These are phyloP conservation scores for Termitomyces sp. DNA, from an alignment of 768 basidiomycete genomes.

Conservation along the genomic window DNA sequence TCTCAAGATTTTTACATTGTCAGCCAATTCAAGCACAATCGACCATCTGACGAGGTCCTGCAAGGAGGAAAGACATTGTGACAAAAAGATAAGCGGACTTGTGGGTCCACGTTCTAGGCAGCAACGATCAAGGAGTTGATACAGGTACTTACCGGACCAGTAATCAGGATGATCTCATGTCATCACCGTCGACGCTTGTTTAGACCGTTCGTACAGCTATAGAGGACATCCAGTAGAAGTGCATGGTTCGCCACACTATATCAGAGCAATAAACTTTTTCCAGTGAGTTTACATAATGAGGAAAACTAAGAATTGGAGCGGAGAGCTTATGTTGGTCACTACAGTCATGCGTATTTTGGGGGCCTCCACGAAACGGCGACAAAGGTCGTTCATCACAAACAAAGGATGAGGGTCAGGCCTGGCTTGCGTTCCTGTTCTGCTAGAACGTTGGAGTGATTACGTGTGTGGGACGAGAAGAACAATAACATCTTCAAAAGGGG, in stretches of 20 bases:
- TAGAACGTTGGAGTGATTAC: neutral
- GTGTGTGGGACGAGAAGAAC: conserved; percentile 3
- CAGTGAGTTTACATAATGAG: too few relatives aligned
- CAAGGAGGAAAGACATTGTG: neutral
- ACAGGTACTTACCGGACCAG: neutral
- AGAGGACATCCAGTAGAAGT: too few relatives aligned
- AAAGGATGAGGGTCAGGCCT: neutral
- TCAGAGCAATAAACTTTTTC: neutral
- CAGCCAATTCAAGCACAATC: neutral
- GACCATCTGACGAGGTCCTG: neutral
- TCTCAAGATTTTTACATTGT: neutral
- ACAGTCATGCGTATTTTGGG: neutral
- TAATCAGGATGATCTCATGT: neutral
- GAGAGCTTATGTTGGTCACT: neutral
- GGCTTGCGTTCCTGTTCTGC: neutral
- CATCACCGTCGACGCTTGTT: neutral
- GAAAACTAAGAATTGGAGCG: neutral
- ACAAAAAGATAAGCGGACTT: neutral
- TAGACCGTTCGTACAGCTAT: neutral
- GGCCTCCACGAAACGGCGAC: neutral
- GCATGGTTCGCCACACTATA: neutral
- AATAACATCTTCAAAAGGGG: conserved; percentile 11
- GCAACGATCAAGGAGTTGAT: conserved; percentile 1
- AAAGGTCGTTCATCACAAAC: neutral
- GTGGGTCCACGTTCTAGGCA: neutral